Base-by-base conservation (phyloP, 2,329 filamentous ascomycete genomes). In the Incumbomyces lentus region DNA sequence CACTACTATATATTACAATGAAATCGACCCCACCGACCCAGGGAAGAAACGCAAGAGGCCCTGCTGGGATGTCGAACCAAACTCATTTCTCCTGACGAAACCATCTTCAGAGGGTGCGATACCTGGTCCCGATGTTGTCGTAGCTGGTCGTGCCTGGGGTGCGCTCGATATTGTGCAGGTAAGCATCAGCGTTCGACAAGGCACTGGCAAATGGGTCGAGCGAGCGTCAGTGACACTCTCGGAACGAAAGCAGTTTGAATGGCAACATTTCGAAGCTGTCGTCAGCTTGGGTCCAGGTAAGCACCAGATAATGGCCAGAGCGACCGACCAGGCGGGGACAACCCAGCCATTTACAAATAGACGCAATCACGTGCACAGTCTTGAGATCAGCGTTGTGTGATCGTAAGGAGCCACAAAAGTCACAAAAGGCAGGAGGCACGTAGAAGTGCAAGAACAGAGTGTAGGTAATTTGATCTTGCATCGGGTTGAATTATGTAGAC, bases 1-100 rank as follows among this genome's bases (percentile, higher is more conserved):
- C 29, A 55, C 53, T 7, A 55, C 51, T 2, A 50, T 22, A 13
- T 53, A 53, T 33, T 55, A 55, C 40, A 55, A 55, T 29, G 53
- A 55, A 39, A 18, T 50, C 14, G 53, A 55, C 18, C 53, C 53
- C 6, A 46, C 39, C 17, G 53, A 53, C 38, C 44, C 49, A 5
- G 12, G 16, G 16, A 40, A 49, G 31, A 30, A 46, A 42, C 48
- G n/a, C 17, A 49, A 33, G 13, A 43, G 53, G 14, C 51, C 53
- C 7, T 52, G 52, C 10, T 55, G 53, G 53, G 34, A 35, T 30
- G 53, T 53, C 35, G 53, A 55, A 39, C 51, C 51, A 4, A 55
- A 55, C 33, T 55, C 53, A 3, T 45, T 45, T n/a, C 49, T 55
- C 47, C 49, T 55, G 19, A 47, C 51, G 14, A 47, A 18, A 18